A percentile compares a stretch with the other conserved stretches of the same genome.
phyloP scores from a whole-genome alignment of 495 filamentous ascomycete genomes.

The Aspergillus cavernicola region DNA sequence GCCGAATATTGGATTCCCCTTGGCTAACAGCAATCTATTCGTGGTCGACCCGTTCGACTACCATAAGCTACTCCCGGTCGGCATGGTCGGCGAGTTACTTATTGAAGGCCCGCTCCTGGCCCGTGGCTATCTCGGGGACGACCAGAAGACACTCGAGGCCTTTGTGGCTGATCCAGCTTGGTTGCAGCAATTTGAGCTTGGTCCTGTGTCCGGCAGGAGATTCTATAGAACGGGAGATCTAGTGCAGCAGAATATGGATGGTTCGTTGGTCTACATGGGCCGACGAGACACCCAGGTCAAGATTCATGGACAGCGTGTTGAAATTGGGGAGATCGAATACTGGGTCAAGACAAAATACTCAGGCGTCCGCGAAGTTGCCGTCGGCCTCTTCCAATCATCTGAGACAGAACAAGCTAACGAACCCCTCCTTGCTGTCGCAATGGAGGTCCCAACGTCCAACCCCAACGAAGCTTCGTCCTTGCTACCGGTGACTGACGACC shows the following conservation, averaged over 20 bases:
- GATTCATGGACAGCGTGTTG: constrained; percentile 18
- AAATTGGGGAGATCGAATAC: constrained; percentile 15
- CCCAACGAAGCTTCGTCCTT: neutral
- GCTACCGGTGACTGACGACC: neutral
- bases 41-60: constrained; percentile 7
- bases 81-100: constrained; percentile 10
- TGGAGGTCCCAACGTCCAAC: neutral
- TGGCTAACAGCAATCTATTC: constrained; percentile 8
- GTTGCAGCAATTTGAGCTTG: constrained; percentile 4
- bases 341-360: neutral
- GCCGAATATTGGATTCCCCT: constrained; percentile 9
- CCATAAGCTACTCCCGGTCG: constrained; percentile 6
- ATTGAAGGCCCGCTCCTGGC: constrained; percentile 15
- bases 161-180: constrained; percentile 8
- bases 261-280: constrained; percentile 9
- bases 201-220: constrained; percentile 9
- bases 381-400: neutral
- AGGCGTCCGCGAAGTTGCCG: constrained; percentile 4
- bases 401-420: neutral
- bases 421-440: neutral
- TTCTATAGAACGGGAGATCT: constrained; percentile 15
- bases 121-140: constrained; percentile 9
- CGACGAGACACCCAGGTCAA: constrained; percentile 14
- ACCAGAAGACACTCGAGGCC: constrained; percentile 1
- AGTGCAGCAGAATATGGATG: constrained; percentile 7